Evolutionary conservation across 1,284 basidiomycete genomes (phyloP).

Genomic region (Trichosporon coremiiforme): DNA sequence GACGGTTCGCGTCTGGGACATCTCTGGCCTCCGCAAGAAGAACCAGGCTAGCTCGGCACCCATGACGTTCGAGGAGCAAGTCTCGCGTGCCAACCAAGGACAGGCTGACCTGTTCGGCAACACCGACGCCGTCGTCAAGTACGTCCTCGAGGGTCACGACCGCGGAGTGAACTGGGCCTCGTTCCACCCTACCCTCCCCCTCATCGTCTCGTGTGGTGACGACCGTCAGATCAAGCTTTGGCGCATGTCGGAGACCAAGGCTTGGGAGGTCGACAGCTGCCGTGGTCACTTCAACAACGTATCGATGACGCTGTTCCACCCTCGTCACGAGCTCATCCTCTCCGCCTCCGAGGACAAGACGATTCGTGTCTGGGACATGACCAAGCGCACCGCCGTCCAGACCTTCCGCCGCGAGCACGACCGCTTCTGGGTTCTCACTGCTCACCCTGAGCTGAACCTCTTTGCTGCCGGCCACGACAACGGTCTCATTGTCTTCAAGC

Average conservation of each 20-base stretch:
- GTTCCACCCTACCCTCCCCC: conserved; percentile 90
- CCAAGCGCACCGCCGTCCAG: conserved; percentile 94
- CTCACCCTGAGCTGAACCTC: conserved; percentile 95
- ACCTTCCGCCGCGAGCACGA: conserved; percentile 97
- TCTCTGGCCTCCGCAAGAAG: conserved; percentile 91
- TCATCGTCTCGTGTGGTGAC: conserved; percentile 96
- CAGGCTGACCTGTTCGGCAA: conserved; percentile 66
- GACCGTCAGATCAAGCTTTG: conserved; percentile 99
- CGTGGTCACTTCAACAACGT: conserved; percentile 99
- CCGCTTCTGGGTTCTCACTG: conserved; percentile 96
- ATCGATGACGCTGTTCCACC: conserved; percentile 93
- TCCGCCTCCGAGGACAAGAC: conserved; percentile 79
- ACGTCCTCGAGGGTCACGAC: conserved; percentile 98
- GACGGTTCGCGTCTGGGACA: conserved; percentile 99
- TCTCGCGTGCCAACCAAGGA: conserved; percentile 60
- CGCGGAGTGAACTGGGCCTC: conserved; percentile 95
- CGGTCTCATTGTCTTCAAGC: conserved; percentile 98
- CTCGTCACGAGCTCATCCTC: conserved; percentile 89
- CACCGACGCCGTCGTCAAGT: conserved; percentile 79
- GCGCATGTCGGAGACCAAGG: conserved; percentile 99
- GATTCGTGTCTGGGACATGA: conserved; percentile 83
- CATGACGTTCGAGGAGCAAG: conserved; percentile 61
- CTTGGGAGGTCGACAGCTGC: conserved; percentile 99
- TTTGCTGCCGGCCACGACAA: conserved; percentile 98
- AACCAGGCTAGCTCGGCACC: conserved; percentile 66